Base-by-base conservation (phyloP, 2,329 filamentous ascomycete genomes). In the Aureobasidium sp. region DNA sequence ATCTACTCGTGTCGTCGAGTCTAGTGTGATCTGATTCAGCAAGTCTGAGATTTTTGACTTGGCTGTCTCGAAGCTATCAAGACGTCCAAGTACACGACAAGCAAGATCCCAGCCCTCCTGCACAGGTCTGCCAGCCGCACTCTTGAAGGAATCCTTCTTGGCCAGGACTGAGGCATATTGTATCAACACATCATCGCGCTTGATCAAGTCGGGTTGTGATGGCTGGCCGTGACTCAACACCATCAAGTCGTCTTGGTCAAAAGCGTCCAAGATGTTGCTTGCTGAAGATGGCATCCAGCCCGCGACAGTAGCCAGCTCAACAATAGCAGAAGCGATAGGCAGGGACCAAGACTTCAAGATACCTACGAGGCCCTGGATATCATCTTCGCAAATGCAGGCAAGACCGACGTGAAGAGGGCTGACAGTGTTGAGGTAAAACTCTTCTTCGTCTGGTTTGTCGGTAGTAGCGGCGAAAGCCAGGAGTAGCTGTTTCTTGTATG, bases 51-150 rank as follows among this genome's bases (percentile, higher is more conserved):
- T 89, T 63, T 87, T 87, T 66, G 87, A 84, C 70, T 89, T 87
- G 8, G 89, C 89, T 55, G 84, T 82, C 53, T 84, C 80, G 0
- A 82, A 79, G 63, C 91, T 86, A 70, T 96, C 88, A 71, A 97
- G 82, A 60, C 93, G 85, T 11, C 89, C 89, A 49, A 97, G 80
- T 12, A 96, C 83, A 64, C 91, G 85, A 47, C 97, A 86, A 0
- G 91, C 89, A 70, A 97, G 77, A 76, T 97, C 91, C 93, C 93
- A 97, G 9, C 93, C 92, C 68, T 92, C 69, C 20, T 64, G 55
- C 7, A 68, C 68, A 22, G 65, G 67, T 44, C 71, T 72, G 1
- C 69, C 70, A 62, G 75, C 69, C 27, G 62, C 59, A 63, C 67
- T 69, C 9, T 62, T 64, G 41, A 73, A 61, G 51, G 85, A 71